Conservation (phyloP, 257 asterid genomes). For the Nicotiana otophora region DNA sequence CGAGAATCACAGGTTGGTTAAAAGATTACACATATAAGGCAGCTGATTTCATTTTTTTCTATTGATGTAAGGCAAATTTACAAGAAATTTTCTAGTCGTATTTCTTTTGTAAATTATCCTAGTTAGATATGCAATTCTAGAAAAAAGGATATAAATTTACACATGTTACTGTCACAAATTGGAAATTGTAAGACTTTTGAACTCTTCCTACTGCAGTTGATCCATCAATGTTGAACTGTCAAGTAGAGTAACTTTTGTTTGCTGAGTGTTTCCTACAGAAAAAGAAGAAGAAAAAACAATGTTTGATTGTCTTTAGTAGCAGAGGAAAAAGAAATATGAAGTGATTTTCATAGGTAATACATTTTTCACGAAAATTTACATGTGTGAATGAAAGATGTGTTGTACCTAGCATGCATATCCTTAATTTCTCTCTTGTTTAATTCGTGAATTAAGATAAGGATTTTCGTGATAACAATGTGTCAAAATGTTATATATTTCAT, state of each 20-base stretch:
- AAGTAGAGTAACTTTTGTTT: background rate
- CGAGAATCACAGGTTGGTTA: background rate
- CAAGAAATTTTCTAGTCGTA: background rate
- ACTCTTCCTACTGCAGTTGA: background rate
- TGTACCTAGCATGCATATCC: no score
- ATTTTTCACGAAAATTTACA: background rate
- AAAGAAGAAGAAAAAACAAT: no score
- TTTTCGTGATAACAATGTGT: no score
- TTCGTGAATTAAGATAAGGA: no score
- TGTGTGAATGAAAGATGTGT: background rate
- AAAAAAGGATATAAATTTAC: background rate
- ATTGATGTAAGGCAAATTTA: background rate
- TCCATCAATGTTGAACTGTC: background rate
- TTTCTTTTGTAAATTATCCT: conserved; percentile 4
- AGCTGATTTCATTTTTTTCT: background rate
- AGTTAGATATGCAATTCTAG: background rate
- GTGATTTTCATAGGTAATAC: background rate
- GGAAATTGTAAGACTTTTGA: background rate
- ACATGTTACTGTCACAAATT: background rate
- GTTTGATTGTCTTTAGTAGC: no score
- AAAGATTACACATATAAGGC: background rate
- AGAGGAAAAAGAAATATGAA: no score
- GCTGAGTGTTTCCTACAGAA: no score
- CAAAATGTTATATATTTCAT: no score
- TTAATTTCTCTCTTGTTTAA: no score